Base-by-base conservation (phyloP, 371 early-diverging fungal genomes). In the Apophysomyces ossiformis region DNA sequence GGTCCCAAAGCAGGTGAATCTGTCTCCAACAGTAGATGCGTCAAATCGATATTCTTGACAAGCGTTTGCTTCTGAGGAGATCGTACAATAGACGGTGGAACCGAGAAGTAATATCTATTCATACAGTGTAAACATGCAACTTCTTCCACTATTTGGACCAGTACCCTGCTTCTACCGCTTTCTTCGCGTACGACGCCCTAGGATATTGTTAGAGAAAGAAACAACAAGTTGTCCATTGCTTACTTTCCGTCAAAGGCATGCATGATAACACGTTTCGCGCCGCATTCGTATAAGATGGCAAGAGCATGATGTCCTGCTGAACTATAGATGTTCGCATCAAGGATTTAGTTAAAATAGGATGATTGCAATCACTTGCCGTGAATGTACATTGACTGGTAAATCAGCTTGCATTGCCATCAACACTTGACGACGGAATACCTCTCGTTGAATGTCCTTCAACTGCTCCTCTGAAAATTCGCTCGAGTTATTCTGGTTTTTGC, bases 201-300 rank as follows among this genome's bases (percentile, higher is more conserved):
- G 4, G 38, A 18, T 15, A 36, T 21, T 41, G 18, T 43, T 15
- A 41, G 39, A 7, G 6, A 13, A 57, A 13, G 43, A 41, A 26
- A 26, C 15, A 1, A 35, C 0, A 12, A 57, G 21, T 15, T 41
- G 11, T 12, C 32, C 32, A 26, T 7, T 37, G 58, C 68, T 39
- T 68, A 75, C 76, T 81, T 84, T 12, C 92, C 92, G 70, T 92
- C 90, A 70, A 89, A 92, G 7, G 90, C 90, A 66, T 92, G 92
- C 72, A 92, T 66, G 18, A 88, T 76, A 2, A 81, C 85, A 21
- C 73, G 73, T 32, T 77, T 78, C 61, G 85, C 86, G 4, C 73
- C 79, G 50, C 73, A 67, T 61, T 84, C 85, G 37, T 79, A 76
- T 66, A 92, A 66, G 16, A 86, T 61, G 4, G 77, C 75, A 38